Evolutionary conservation across 352 stramenopile species (phyloP), one percentile per base, ranked within the genome.

Genomic region (Globisporangium spinosum): DNA sequence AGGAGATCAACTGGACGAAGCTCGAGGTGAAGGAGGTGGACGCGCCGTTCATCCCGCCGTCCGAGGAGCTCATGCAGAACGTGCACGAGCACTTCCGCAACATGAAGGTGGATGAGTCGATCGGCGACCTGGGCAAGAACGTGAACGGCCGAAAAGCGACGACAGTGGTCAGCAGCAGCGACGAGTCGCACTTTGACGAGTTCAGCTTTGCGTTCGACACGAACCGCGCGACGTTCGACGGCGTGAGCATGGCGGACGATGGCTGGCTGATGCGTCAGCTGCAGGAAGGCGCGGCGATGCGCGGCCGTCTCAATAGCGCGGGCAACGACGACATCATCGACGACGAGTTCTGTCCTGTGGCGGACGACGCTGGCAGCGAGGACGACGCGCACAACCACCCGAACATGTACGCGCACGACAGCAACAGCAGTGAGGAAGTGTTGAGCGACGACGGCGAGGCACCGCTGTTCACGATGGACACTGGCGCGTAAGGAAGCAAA

Each of bases 151-250:
- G 77, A 54, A 91, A 91, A 57, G 71, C 79, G 7, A 65, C 76
- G 47, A 78, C 75, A 34, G 55, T 75, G 25, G 32, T 70, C 1
- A 80, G 68, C 12, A 65, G 64, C 34, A 81, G 72, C 27, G 80
- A 89, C 58, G 79, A 90, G 65, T 90, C 83, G 9, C 83, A 96
- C 71, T 94, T 96, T 62, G 88, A 94, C 66, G 88, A 94, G 66
- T 96, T 96, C 67, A 93, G 83, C 73, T 96, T 96, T 68, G 85
- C 80, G 34, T 94, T 92, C 65, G 88, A 96, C 72, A 89, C 74
- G 57, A 91, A 69, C 65, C 85, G 86, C 60, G 71, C 83, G 35
- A 94, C 84, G 57, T 89, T 94, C 54, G 82, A 94, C 57, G 79
- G 85, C 9, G 68, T 93, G 12, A 91, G 78, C 58, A 94, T 94